These are phyloP conservation scores for Eucalyptus tenuipes DNA, from an alignment of 345 rosid species.

Conservation along the genomic window DNA sequence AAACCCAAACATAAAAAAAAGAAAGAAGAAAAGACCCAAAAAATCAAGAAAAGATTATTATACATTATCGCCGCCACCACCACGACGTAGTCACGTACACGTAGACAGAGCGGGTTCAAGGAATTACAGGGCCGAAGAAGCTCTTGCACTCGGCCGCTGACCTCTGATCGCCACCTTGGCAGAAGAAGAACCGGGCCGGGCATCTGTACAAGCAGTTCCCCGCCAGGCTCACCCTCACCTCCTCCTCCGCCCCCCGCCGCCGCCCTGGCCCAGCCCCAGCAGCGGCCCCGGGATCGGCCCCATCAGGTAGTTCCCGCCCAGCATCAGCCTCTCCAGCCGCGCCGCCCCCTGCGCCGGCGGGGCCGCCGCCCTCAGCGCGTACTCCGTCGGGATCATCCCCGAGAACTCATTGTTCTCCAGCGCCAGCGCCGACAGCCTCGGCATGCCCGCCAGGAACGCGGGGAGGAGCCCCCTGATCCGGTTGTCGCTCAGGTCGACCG, in stretches of 20 bases:
- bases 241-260: constrained; percentile 15
- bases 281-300: constrained; percentile 67
- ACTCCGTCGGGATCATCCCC: constrained; percentile 29
- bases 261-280: constrained; percentile 40
- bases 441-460: constrained; percentile 17
- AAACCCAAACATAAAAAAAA: neutral
- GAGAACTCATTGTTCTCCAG: constrained; percentile 25
- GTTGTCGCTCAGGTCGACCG: constrained; percentile 28
- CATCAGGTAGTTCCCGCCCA: constrained; percentile 75
- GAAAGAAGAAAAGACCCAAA: neutral
- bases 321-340: constrained; percentile 54
- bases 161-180: constrained; percentile 65
- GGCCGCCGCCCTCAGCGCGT: constrained; percentile 15
- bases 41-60: neutral
- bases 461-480: constrained; percentile 18
- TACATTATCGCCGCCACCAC: neutral
- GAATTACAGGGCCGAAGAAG: constrained; percentile 37
- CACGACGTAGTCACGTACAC: neutral
- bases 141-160: constrained; percentile 54
- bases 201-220: constrained; percentile 73
- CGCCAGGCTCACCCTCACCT: constrained; percentile 41
- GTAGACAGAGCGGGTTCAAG: neutral
- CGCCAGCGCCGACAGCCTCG: constrained; percentile 27
- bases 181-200: constrained; percentile 57
- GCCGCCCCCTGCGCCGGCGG: constrained; percentile 32